phyloP scores from a whole-genome alignment of 176 grass and related monocot genomes.

The Lolium multiflorum region DNA sequence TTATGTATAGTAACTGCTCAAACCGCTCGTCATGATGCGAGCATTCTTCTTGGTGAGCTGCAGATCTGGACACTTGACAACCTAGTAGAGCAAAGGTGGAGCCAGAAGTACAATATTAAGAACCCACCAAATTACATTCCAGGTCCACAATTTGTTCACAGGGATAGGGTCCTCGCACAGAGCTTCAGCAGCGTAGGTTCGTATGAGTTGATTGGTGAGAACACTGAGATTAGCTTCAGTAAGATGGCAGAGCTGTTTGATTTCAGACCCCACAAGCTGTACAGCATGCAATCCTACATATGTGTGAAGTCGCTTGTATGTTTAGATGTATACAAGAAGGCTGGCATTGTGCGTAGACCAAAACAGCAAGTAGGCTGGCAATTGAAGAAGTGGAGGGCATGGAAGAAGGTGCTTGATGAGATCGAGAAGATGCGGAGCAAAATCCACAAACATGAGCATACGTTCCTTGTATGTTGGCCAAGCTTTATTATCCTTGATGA shows the following conservation, averaged over 20 bases:
- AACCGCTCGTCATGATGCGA: background rate
- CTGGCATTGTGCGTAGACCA: conserved; percentile 25
- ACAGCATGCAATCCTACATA: conserved; percentile 30
- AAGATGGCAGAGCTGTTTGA: conserved; percentile 39
- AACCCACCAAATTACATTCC: conserved; percentile 1
- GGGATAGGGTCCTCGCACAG: background rate
- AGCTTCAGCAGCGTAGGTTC: background rate
- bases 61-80: conserved; percentile 21
- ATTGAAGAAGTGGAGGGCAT: conserved; percentile 8
- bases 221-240: background rate
- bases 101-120: conserved; percentile 1
- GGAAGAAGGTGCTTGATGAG: background rate
- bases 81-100: background rate
- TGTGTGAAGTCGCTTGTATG: conserved; percentile 37
- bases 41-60: background rate
- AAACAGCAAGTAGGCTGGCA: conserved; percentile 16
- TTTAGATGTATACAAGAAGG: conserved; percentile 34
- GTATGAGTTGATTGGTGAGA: background rate
- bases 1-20: background rate
- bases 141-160: conserved; percentile 16
- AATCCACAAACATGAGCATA: background rate
- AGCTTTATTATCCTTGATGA: background rate
- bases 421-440: background rate
- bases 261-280: background rate
- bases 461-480: background rate